These are phyloP conservation scores for Biscutella laevigata DNA, from an alignment of 441 rosid genomes.

Conservation along the genomic window DNA sequence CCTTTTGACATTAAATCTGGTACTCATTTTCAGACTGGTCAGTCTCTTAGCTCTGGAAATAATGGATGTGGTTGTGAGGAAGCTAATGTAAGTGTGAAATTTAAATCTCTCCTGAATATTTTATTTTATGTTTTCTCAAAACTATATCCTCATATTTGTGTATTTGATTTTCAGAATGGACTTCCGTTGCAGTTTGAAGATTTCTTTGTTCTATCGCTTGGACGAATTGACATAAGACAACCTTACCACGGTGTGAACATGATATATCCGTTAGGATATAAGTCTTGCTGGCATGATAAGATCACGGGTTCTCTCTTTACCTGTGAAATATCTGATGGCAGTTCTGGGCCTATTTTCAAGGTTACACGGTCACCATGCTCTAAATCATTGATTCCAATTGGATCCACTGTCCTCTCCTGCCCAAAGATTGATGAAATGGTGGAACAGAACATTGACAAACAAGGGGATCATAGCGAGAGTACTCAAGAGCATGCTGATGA, in stretches of 20 bases:
- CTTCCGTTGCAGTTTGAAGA: conserved; percentile 90
- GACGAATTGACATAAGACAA: conserved; percentile 73
- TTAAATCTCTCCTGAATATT: neutral
- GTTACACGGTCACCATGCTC: conserved; percentile 82
- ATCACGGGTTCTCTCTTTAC: conserved; percentile 78
- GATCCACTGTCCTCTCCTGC: conserved; percentile 50
- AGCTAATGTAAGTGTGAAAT: conserved; percentile 44
- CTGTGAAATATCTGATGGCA: conserved; percentile 82
- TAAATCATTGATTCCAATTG: conserved; percentile 46
- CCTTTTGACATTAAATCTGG: conserved; percentile 29
- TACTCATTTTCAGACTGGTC: conserved; percentile 30
- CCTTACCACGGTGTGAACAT: conserved; percentile 59
- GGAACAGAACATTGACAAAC: conserved; percentile 31
- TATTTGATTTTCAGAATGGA: conserved; percentile 54
- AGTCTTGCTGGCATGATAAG: conserved; percentile 97
- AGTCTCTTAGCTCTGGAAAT: conserved; percentile 35
- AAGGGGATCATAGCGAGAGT: conserved; percentile 19
- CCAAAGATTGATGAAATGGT: conserved; percentile 29
- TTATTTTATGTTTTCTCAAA: neutral
- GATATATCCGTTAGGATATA: conserved; percentile 81
- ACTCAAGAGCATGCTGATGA: conserved; percentile 39
- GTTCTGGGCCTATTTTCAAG: conserved; percentile 86
- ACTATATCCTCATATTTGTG: conserved; percentile 7
- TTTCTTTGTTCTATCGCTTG: conserved; percentile 80
- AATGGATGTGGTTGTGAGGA: conserved; percentile 30